phyloP scores from a whole-genome alignment of 352 stramenopile species.

The Phytophthora crassamura region DNA sequence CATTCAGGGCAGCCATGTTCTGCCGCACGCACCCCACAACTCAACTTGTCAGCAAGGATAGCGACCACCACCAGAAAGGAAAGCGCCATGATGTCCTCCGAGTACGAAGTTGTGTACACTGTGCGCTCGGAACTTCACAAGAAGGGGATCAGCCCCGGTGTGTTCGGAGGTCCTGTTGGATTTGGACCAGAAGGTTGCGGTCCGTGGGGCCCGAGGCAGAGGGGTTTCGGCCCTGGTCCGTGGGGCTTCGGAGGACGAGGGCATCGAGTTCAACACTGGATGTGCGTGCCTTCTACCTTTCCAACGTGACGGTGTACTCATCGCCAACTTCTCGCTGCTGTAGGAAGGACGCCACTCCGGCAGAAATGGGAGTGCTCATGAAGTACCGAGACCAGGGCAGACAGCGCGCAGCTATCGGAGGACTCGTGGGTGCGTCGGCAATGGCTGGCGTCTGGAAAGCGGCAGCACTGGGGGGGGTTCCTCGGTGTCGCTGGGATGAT shows the following conservation, averaged over 20 bases:
- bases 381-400: slow-evolving; percentile 10
- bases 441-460: slow-evolving; percentile 22
- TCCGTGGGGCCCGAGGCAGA: too few species aligned
- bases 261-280: neutral
- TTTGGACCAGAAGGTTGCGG: slow-evolving; percentile 4
- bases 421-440: slow-evolving; percentile 6
- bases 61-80: too few species aligned
- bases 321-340: neutral
- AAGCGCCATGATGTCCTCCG: slow-evolving; percentile 23
- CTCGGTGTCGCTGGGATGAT: slow-evolving; percentile 20
- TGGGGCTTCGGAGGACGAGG: neutral
- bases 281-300: neutral
- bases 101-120: slow-evolving; percentile 59
- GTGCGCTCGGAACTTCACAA: slow-evolving; percentile 56
- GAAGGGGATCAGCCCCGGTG: slow-evolving; percentile 38
- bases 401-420: slow-evolving; percentile 7
- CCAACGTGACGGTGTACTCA: too few species aligned
- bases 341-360: slow-evolving; percentile 13
- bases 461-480: slow-evolving; percentile 1
- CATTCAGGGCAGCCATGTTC: neutral
- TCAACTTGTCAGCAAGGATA: neutral
- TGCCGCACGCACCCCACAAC: neutral
- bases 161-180: slow-evolving; percentile 41
- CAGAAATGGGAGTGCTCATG: slow-evolving; percentile 12
- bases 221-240: neutral